Conservation (phyloP, 2,329 filamentous ascomycete genomes). For the Scedosporium boydii region DNA sequence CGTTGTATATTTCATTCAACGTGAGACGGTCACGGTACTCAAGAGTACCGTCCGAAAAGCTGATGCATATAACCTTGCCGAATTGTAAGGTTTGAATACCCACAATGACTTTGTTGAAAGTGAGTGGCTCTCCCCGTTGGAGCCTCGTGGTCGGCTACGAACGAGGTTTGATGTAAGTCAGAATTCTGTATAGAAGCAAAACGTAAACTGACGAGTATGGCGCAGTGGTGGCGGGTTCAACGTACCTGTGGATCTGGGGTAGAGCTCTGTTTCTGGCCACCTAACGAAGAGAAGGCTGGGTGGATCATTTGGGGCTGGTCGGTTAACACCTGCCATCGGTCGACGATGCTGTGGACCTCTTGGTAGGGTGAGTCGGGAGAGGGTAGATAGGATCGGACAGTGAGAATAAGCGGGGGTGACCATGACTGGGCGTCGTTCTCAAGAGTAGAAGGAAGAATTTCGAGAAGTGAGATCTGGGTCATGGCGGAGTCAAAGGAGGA, state of each 20-base stretch:
- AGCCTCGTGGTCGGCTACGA: slow-evolving; percentile 29
- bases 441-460: slow-evolving; percentile 58
- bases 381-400: slow-evolving; percentile 57
- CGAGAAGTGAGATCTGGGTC: slow-evolving; percentile 62
- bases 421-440: slow-evolving; percentile 49
- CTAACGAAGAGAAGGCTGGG: slow-evolving; percentile 67
- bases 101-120: slow-evolving; percentile 62
- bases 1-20: slow-evolving; percentile 58
- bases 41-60: slow-evolving; percentile 70
- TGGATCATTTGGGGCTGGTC: slow-evolving; percentile 60
- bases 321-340: slow-evolving; percentile 71
- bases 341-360: slow-evolving; percentile 63
- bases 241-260: slow-evolving; percentile 18
- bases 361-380: slow-evolving; percentile 47
- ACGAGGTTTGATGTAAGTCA: background rate
- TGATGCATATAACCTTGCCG: slow-evolving; percentile 62
- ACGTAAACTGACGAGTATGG: background rate
- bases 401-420: slow-evolving; percentile 55
- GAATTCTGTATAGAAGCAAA: background rate
- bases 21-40: slow-evolving; percentile 70
- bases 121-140: slow-evolving; percentile 57
- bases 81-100: slow-evolving; percentile 59
- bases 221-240: background rate
- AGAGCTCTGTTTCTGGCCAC: slow-evolving; percentile 47
- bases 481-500: slow-evolving; percentile 38